Base-by-base conservation (phyloP, 306 rosid genomes). In the Castanea mollissima region DNA sequence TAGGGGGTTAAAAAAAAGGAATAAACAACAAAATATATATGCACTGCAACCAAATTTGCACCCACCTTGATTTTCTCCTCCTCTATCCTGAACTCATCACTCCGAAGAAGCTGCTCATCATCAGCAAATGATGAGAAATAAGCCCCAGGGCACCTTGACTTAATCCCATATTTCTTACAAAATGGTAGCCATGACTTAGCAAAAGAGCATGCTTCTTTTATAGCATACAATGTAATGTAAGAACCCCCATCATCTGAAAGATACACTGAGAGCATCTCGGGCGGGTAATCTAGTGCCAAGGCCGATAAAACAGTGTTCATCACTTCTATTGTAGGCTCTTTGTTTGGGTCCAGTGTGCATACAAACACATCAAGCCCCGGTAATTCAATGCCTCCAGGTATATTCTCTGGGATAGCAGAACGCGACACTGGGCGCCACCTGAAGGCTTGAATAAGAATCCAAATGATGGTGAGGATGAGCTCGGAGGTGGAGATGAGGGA, bases 351-450 rank as follows among this genome's bases (percentile, higher is more conserved):
- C 1, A 85, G 65, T 0, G 91, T 86, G 71, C 91, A 88, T 7
- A 88, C 80, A 4, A 86, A 86, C 58, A 88, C 76, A 59, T 88
- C 91, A 0, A 88, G 73, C 3, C 86, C 82, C 2, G 89, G 89
- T 3, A 88, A 19, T 0, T 63, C 32, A 0, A 25, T 79, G n/a
- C 81, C 86, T 3, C 1, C 3, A 0, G 85, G 83, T 5, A 85
- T 6, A 34, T 78, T 85, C 35, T 81, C 76, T 1, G 19, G 29
- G 49, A 55, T 71, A 0, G 56, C 79, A 0, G 79, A 55, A 0
- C 88, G 75, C 0, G 81, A 74, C 29, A 85, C 85, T 3, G 88
- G 88, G 0, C 55, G 68, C 88, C 85, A 85, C 29, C 83, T 31
- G 85, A 44, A 85, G 0, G 88, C 65, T 20, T 85, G 88, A 78